Evolutionary conservation across 2,329 filamentous ascomycete species (phyloP).

Genomic region (Thielaviopsis euricoi): DNA sequence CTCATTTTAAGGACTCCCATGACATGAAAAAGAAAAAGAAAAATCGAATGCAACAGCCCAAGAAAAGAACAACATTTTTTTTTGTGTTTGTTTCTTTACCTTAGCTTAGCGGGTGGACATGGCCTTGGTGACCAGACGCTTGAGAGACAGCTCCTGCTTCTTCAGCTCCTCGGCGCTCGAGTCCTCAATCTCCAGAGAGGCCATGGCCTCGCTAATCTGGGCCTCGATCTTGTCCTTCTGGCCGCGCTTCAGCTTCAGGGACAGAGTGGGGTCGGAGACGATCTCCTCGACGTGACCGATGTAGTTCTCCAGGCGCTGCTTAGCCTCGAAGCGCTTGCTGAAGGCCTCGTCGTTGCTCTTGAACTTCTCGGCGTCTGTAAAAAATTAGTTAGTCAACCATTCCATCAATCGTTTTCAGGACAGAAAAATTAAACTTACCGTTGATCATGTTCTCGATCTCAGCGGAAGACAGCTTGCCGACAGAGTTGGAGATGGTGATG

Average conservation of each 20-base stretch:
- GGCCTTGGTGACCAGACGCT: conserved; percentile 96
- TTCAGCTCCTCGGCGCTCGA: conserved; percentile 84
- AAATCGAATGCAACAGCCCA: conserved; percentile 8
- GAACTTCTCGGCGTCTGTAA: conserved; percentile 81
- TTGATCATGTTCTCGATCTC: conserved; percentile 98
- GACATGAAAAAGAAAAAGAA: conserved; percentile 17
- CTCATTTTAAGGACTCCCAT: conserved; percentile 18
- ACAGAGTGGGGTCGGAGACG: conserved; percentile 87
- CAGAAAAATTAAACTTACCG: conserved; percentile 30
- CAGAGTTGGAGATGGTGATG: conserved; percentile 99
- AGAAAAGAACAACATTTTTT: conserved; percentile 9
- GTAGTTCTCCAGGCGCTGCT: conserved; percentile 98
- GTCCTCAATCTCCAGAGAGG: conserved; percentile 89
- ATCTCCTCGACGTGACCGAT: conserved; percentile 98
- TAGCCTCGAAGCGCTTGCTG: conserved; percentile 98
- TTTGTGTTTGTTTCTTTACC: conserved; percentile 3
- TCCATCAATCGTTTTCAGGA: neutral
- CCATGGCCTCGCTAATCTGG: conserved; percentile 93
- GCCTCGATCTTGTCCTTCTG: conserved; percentile 99
- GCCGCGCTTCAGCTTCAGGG: conserved; percentile 93
- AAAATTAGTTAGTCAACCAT: conserved; percentile 7
- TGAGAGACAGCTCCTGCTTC: conserved; percentile 98
- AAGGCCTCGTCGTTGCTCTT: conserved; percentile 96
- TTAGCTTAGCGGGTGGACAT: conserved; percentile 70
- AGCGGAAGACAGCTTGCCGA: conserved; percentile 84